Conservation (phyloP, 1,139 yeast species). For the Taiozyma onychis region DNA sequence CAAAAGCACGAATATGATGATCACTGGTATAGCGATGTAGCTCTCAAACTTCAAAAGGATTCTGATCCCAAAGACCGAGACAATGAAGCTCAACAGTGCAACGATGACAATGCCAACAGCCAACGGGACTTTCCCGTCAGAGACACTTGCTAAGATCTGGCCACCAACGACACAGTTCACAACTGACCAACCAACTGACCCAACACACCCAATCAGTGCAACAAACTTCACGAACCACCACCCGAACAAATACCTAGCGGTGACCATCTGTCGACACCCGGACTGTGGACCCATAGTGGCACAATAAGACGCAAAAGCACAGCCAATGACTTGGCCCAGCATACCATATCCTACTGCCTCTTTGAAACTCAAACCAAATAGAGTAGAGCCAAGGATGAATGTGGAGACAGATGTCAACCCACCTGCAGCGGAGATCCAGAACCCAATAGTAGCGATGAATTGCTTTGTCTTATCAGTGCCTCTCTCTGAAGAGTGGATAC, state of each 20-base stretch:
- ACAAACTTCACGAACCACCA: slow-evolving; percentile 78
- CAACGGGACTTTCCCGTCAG: slow-evolving; percentile 57
- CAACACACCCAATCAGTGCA: slow-evolving; percentile 61
- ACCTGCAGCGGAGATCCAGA: slow-evolving; percentile 83
- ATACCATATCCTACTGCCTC: slow-evolving; percentile 59
- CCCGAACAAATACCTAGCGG: slow-evolving; percentile 74
- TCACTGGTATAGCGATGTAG: slow-evolving; percentile 62
- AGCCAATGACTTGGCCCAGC: slow-evolving; percentile 59
- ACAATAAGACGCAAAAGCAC: slow-evolving; percentile 73
- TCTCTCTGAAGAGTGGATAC: slow-evolving; percentile 68
- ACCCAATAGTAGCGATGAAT: slow-evolving; percentile 57
- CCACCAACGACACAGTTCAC: slow-evolving; percentile 86
- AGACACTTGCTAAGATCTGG: slow-evolving; percentile 62
- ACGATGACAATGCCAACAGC: slow-evolving; percentile 73
- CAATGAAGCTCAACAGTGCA: slow-evolving; percentile 55
- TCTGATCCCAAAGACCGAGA: slow-evolving; percentile 73
- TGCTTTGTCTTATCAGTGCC: slow-evolving; percentile 43
- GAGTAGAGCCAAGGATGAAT: slow-evolving; percentile 65
- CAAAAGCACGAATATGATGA: slow-evolving; percentile 60
- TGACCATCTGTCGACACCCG: slow-evolving; percentile 83
- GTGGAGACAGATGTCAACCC: slow-evolving; percentile 84
- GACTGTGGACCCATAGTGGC: slow-evolving; percentile 83
- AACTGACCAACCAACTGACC: slow-evolving; percentile 81
- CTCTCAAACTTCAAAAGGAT: slow-evolving; percentile 67
- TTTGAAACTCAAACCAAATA: slow-evolving; percentile 60